Evolutionary conservation across 202 grass and related monocot genomes (phyloP).

Genomic region (Schoenoplectus triqueter): DNA sequence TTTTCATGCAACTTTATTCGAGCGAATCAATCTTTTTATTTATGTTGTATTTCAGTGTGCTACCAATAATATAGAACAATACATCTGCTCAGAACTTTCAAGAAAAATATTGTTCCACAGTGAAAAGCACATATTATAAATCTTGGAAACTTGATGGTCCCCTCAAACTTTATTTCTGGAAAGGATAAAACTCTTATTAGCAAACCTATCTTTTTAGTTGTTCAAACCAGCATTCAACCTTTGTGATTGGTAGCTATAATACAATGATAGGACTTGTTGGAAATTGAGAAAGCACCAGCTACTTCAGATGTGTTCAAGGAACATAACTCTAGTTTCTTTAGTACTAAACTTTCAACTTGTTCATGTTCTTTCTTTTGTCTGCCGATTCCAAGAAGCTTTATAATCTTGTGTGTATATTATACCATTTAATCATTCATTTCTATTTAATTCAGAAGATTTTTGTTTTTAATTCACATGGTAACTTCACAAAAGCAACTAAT

Average conservation of each 20-base stretch:
- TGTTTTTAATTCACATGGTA: neutral
- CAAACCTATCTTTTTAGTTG: slow-evolving; percentile 45
- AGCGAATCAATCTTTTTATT: slow-evolving; percentile 9
- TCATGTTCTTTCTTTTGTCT: slow-evolving; percentile 16
- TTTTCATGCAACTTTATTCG: slow-evolving; percentile 30
- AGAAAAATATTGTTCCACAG: neutral
- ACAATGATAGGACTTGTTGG: slow-evolving; percentile 36
- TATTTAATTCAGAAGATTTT: neutral
- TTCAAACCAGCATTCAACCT: slow-evolving; percentile 47
- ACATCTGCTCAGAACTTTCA: neutral
- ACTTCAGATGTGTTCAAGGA: slow-evolving; percentile 53
- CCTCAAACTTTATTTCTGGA: slow-evolving; percentile 62
- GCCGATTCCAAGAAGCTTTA: slow-evolving; percentile 12
- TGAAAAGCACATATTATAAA: neutral
- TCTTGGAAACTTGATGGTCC: slow-evolving; percentile 52
- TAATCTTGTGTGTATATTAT: neutral
- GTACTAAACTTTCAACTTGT: slow-evolving; percentile 37
- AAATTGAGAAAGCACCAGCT: slow-evolving; percentile 41
- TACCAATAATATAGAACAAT: slow-evolving; percentile 22
- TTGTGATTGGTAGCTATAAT: slow-evolving; percentile 44
- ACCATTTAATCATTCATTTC: neutral
- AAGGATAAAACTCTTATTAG: slow-evolving; percentile 36
- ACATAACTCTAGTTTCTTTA: slow-evolving; percentile 42
- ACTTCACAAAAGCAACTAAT: neutral
- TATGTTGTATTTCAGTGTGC: slow-evolving; percentile 16